These are phyloP conservation scores for Inonotus hispidus DNA, from an alignment of 1,284 basidiomycete species.

Conservation along the genomic window DNA sequence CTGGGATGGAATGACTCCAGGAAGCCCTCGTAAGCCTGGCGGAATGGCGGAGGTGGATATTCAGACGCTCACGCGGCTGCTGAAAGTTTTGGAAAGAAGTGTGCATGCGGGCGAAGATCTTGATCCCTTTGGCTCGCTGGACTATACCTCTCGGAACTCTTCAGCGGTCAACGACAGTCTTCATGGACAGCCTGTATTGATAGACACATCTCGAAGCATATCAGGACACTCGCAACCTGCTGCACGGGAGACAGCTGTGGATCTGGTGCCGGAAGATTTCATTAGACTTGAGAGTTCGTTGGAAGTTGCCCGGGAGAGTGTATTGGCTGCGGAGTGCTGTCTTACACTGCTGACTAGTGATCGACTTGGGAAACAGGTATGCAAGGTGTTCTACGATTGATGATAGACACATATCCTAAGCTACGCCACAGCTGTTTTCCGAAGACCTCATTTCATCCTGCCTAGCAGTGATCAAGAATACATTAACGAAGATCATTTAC, in stretches of 20 bases:
- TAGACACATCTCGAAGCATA: neutral
- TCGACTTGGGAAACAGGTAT: slow-evolving; percentile 76
- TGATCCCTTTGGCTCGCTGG: slow-evolving; percentile 54
- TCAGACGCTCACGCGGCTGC: slow-evolving; percentile 50
- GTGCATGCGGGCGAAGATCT: slow-evolving; percentile 69
- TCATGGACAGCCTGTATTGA: neutral
- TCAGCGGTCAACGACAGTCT: neutral
- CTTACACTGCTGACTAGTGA: slow-evolving; percentile 75
- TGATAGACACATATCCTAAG: slow-evolving; percentile 3
- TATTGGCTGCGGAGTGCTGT: slow-evolving; percentile 78
- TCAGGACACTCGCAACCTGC: slow-evolving; percentile 16
- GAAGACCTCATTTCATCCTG: slow-evolving; percentile 86
- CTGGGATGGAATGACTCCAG: slow-evolving; percentile 30
- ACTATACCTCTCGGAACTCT: slow-evolving; percentile 22
- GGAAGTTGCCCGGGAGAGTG: slow-evolving; percentile 60
- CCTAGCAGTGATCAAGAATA: slow-evolving; percentile 71
- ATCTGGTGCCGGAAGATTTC: slow-evolving; percentile 45
- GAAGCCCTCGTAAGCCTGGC: slow-evolving; percentile 44
- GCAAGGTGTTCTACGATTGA: neutral
- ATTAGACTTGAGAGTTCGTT: slow-evolving; percentile 45
- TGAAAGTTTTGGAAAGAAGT: slow-evolving; percentile 74
- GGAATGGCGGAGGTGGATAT: slow-evolving; percentile 64
- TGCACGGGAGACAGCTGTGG: slow-evolving; percentile 18
- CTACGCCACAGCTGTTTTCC: slow-evolving; percentile 65
- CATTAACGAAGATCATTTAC: slow-evolving; percentile 76